Percentiles rank a stretch among this genome's conserved stretches.
Evolutionary conservation across 1,139 yeast species (phyloP).

Genomic region (Protomyces inouyei): DNA sequence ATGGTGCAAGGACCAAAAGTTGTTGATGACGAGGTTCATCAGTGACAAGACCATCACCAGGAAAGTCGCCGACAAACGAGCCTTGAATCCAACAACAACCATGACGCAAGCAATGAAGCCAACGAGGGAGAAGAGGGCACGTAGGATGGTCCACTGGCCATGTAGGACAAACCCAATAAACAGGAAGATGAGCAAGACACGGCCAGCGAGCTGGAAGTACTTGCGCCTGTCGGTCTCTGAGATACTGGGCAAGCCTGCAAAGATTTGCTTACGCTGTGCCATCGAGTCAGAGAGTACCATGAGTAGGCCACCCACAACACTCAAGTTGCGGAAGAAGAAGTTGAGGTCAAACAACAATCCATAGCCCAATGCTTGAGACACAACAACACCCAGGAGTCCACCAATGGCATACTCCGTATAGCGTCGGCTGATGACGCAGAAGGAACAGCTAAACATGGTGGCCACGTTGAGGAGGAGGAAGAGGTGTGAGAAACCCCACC

Average conservation of each 20-base stretch:
- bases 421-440: slow-evolving; percentile 66
- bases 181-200: slow-evolving; percentile 76
- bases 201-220: slow-evolving; percentile 81
- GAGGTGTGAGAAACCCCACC: slow-evolving; percentile 68
- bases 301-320: slow-evolving; percentile 88
- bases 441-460: slow-evolving; percentile 69
- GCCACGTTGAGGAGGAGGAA: slow-evolving; percentile 62
- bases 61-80: slow-evolving; percentile 79
- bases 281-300: slow-evolving; percentile 82
- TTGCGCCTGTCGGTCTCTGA: slow-evolving; percentile 72
- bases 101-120: slow-evolving; percentile 71
- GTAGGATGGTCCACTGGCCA: slow-evolving; percentile 65
- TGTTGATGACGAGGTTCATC: slow-evolving; percentile 76
- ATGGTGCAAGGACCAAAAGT: slow-evolving; percentile 66
- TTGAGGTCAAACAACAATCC: slow-evolving; percentile 79
- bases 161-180: slow-evolving; percentile 82
- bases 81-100: slow-evolving; percentile 88
- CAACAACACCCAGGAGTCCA: slow-evolving; percentile 64
- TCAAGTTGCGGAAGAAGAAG: slow-evolving; percentile 58
- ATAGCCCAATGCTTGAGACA: slow-evolving; percentile 81
- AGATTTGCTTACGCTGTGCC: slow-evolving; percentile 44
- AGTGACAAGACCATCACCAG: slow-evolving; percentile 68
- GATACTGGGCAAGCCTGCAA: slow-evolving; percentile 89
- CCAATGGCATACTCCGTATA: slow-evolving; percentile 68
- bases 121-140: slow-evolving; percentile 60